phyloP scores from a whole-genome alignment of 2,329 filamentous ascomycete genomes.

The Fusarium proliferatum region DNA sequence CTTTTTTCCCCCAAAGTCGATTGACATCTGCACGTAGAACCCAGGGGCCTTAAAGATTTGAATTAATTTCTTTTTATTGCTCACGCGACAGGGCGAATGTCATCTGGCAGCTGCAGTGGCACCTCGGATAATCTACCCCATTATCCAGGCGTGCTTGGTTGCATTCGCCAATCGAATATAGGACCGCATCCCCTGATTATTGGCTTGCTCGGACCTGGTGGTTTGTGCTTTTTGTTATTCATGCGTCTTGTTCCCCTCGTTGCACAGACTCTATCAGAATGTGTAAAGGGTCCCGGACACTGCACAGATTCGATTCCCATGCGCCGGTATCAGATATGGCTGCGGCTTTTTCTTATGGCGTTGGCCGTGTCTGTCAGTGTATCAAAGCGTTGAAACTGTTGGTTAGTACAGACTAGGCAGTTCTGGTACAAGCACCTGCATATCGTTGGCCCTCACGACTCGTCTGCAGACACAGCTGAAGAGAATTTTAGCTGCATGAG shows the following conservation, averaged over 20 bases:
- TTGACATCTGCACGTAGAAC: background rate
- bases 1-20: slow-evolving; percentile 2
- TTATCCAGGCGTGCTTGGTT: background rate
- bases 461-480: slow-evolving; percentile 4
- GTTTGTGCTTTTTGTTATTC: background rate
- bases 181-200: background rate
- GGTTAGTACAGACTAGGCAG: background rate
- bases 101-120: slow-evolving; percentile 11
- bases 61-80: background rate
- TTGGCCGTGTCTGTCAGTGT: background rate
- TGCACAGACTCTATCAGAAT: slow-evolving; percentile 21
- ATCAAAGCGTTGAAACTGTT: slow-evolving; percentile 13
- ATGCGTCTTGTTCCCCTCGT: background rate
- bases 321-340: background rate
- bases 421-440: background rate
- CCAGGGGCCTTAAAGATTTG: background rate
- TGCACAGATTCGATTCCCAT: background rate
- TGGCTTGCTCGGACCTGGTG: slow-evolving; percentile 15
- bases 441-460: slow-evolving; percentile 7
- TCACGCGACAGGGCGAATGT: background rate
- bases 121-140: background rate
- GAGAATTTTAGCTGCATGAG: slow-evolving; percentile 22
- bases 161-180: slow-evolving; percentile 33
- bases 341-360: background rate
- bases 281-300: background rate